Conservation (phyloP, 805 yeast species). For the Kodamaea kaohsiungensis region DNA sequence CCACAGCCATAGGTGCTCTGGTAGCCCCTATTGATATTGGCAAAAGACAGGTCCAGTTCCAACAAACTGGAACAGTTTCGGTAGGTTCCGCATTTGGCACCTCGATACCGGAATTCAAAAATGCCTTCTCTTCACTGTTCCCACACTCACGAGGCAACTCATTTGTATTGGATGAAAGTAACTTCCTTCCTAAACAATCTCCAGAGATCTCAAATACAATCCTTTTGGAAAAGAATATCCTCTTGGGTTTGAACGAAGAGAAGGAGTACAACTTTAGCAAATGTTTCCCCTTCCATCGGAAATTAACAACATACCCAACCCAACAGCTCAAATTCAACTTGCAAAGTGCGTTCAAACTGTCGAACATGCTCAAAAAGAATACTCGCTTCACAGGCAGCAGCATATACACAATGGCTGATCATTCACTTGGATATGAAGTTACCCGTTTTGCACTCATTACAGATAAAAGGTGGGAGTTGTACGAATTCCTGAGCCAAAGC, state of each 20-base stretch:
- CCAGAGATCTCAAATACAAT: conserved; percentile 14
- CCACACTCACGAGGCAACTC: conserved; percentile 1
- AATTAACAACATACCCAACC: conserved; percentile 51
- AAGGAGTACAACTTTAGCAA: conserved; percentile 71
- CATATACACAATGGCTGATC: conserved; percentile 32
- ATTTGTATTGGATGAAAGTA: conserved; percentile 4
- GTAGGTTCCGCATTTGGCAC: background rate
- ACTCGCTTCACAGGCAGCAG: conserved; percentile 31
- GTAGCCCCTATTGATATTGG: conserved; percentile 8
- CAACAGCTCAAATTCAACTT: conserved; percentile 48
- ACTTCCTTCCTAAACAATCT: conserved; percentile 8
- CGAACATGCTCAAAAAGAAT: conserved; percentile 26
- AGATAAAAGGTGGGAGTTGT: conserved; percentile 75
- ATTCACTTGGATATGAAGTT: conserved; percentile 47
- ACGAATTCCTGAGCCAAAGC: conserved; percentile 47
- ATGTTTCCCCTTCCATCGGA: conserved; percentile 82
- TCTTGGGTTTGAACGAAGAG: conserved; percentile 26
- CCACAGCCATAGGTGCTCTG: background rate
- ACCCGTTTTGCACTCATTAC: conserved; percentile 65
- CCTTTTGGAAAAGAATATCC: conserved; percentile 19
- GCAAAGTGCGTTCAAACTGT: conserved; percentile 22
- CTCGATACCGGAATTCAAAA: background rate
- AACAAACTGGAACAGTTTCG: background rate
- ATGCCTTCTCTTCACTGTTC: conserved; percentile 2
- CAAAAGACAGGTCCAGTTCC: conserved; percentile 7